phyloP scores from a whole-genome alignment of 148 eudicot genomes.

The Fagopyrum tataricum region DNA sequence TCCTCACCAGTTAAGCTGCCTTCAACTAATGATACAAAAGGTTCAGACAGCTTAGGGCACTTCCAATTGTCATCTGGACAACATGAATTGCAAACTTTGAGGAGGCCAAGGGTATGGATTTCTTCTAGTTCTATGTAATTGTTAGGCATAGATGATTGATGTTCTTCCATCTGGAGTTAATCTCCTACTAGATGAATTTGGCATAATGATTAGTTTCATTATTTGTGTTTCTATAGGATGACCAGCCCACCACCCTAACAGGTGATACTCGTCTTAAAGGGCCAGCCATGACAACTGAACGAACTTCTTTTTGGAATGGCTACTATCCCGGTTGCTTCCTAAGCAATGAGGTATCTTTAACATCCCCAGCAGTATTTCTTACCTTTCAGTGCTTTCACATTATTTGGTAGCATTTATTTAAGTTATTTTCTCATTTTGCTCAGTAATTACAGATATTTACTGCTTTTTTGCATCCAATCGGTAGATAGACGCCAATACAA shows the following conservation, averaged over 20 bases:
- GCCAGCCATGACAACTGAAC: conserved; percentile 25
- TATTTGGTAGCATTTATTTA: background rate
- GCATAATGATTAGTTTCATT: background rate
- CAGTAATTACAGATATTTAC: background rate
- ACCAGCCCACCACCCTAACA: conserved; percentile 22
- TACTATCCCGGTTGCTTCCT: conserved; percentile 27
- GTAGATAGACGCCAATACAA: background rate
- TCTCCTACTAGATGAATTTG: background rate
- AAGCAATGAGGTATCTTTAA: conserved; percentile 15
- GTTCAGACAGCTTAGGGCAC: conserved; percentile 4
- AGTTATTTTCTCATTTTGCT: background rate
- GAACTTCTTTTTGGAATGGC: conserved; percentile 24
- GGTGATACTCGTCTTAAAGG: conserved; percentile 27
- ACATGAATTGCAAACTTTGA: background rate
- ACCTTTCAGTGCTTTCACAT: conserved; percentile 8
- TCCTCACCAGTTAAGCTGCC: background rate
- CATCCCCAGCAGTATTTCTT: background rate
- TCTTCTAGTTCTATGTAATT: background rate
- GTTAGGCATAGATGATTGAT: background rate
- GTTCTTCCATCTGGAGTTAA: conserved; percentile 4
- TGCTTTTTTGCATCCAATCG: background rate
- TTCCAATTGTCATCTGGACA: conserved; percentile 7
- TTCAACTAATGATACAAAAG: conserved; percentile 2
- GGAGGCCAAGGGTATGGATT: conserved; percentile 10
- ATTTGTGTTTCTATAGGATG: conserved; percentile 20